phyloP scores from a whole-genome alignment of 768 basidiomycete genomes.

The Kwoniella botswanensis region DNA sequence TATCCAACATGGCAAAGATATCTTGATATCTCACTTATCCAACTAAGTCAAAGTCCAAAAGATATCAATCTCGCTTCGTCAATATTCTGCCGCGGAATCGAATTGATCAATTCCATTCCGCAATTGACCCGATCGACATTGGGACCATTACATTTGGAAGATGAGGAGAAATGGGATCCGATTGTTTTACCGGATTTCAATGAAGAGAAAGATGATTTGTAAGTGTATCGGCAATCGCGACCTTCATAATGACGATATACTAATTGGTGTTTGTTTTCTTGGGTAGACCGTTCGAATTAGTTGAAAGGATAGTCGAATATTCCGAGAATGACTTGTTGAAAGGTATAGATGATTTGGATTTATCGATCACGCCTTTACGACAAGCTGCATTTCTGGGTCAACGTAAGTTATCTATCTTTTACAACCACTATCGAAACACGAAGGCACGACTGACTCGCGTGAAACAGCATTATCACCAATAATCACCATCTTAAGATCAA shows the following conservation, averaged over 20 bases:
- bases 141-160: background rate
- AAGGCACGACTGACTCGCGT: background rate
- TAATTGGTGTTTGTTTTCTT: too few species aligned
- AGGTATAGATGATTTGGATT: conserved; percentile 36
- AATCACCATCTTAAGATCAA: conserved; percentile 16
- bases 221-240: background rate
- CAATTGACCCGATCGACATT: background rate
- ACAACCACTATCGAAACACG: background rate
- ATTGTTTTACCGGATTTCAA: conserved; percentile 32
- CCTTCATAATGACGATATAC: too few species aligned
- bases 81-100: conserved; percentile 23
- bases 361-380: conserved; percentile 30
- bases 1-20: conserved; percentile 26
- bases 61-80: conserved; percentile 5
- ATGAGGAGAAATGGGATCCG: conserved; percentile 14
- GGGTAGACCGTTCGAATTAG: conserved; percentile 10
- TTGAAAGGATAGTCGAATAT: conserved; percentile 32
- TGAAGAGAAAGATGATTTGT: conserved; percentile 9
- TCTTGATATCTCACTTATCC: conserved; percentile 8
- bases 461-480: conserved; percentile 18
- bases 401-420: conserved; percentile 22
- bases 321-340: conserved; percentile 29
- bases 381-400: conserved; percentile 25
- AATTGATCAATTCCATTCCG: conserved; percentile 22
- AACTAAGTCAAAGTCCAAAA: background rate